A percentile compares a stretch with the other conserved stretches of the same genome.
These are phyloP conservation scores for Stellera chamaejasme DNA, from an alignment of 345 rosid genomes.

Conservation along the genomic window DNA sequence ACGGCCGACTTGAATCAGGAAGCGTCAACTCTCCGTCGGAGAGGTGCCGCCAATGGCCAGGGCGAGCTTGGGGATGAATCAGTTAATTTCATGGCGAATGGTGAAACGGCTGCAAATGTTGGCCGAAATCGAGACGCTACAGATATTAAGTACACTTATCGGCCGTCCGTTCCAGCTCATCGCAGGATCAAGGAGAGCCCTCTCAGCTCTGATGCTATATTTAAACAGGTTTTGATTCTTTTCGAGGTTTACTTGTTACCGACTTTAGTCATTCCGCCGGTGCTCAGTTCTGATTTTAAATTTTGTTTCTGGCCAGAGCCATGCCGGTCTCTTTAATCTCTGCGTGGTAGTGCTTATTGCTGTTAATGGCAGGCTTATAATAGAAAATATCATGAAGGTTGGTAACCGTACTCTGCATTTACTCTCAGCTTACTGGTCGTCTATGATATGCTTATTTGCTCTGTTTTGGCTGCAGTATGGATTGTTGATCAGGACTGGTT, in stretches of 20 bases:
- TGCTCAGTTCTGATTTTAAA: background rate
- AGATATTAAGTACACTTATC: constrained; percentile 30
- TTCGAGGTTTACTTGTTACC: background rate
- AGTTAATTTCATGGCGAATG: too few species aligned
- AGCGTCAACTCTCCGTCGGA: too few species aligned
- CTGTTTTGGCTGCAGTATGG: constrained; percentile 55
- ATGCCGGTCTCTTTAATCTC: constrained; percentile 94
- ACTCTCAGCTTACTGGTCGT: background rate
- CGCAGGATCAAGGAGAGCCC: constrained; percentile 55
- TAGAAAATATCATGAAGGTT: constrained; percentile 89
- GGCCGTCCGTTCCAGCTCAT: constrained; percentile 64
- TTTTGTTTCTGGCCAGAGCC: constrained; percentile 58
- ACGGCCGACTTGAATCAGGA: background rate
- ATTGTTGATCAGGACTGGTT: constrained; percentile 73
- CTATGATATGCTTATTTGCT: background rate
- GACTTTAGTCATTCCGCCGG: background rate
- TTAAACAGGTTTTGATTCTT: constrained; percentile 41
- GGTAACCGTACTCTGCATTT: background rate
- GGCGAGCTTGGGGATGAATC: too few species aligned
- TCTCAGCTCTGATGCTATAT: constrained; percentile 57
- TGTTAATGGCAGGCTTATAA: constrained; percentile 94
- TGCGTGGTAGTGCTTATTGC: constrained; percentile 97
- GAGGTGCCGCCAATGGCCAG: too few species aligned
- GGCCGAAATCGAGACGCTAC: too few species aligned
- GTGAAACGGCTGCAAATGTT: too few species aligned